Base-by-base conservation (phyloP, 441 rosid species). In the Manihot esculenta region DNA sequence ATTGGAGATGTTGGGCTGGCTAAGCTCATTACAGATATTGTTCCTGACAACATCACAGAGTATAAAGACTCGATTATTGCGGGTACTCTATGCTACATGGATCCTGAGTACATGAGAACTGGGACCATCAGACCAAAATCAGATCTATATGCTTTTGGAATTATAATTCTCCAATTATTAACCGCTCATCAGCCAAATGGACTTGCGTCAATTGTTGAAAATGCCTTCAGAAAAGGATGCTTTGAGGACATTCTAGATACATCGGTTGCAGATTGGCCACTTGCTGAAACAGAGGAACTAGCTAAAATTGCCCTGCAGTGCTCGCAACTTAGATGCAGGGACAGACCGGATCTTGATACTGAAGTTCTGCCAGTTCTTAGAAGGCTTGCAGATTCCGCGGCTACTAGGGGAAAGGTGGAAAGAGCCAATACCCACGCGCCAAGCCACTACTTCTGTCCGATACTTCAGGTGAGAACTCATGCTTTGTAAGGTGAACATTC, bases 101-200 rank as follows among this genome's bases (percentile, higher is more conserved):
- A 91, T 74, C 97, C 98, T 0, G 96, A 93, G 74, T 93, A 91
- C 78, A 90, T 82, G 57, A 82, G 97, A 77, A 89, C 98, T 13
- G 98, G 98, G 58, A 91, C 94, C 0, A 17, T 93, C 54, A 79
- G 96, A 80, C 94, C 97, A 5, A 93, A 93, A 76, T 93, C 98
- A 1, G 98, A 91, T 84, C 75, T 89, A 26, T 89, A 84, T 44
- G 98, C 89, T 17, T 84, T 38, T 42, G 97, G 98, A 26, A 65
- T 91, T 59, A 84, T 78, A 41, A 76, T 82, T 70, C 94, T 91
- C 64, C 97, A 94, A 73, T 38, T 94, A 24, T 70, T 94, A 74
- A 85, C 89, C 0, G 88, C 82, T 62, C 77, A 87, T 27, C 82
- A 67, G 24, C 93, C 97, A 0, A 84, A 64, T 45, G 88, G 95